Evolutionary conservation across 495 filamentous ascomycete genomes (phyloP).

Genomic region (Aspergillus affinis): DNA sequence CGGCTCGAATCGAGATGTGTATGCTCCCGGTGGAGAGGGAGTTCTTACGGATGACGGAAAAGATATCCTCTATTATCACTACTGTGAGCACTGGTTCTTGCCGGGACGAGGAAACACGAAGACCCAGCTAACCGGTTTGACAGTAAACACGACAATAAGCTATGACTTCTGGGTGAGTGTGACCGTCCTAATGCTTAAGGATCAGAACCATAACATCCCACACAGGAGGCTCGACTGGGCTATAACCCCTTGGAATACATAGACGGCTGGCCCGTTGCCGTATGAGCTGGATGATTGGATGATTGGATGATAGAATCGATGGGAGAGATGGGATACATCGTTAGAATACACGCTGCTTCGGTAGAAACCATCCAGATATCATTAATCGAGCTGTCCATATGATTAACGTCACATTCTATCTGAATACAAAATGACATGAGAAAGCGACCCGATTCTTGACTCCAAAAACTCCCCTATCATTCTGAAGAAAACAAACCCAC

Average conservation of each 20-base stretch:
- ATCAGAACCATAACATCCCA: conserved; percentile 2
- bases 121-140: conserved; percentile 8
- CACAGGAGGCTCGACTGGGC: conserved; percentile 43
- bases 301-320: not conserved
- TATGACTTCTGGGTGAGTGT: conserved; percentile 39
- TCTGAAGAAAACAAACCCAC: not conserved
- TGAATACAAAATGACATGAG: not conserved
- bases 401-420: too few relatives aligned
- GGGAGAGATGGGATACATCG: not conserved
- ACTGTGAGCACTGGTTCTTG: conserved; percentile 36
- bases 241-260: conserved; percentile 44
- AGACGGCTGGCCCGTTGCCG: conserved; percentile 43
- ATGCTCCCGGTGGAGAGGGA: conserved; percentile 48
- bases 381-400: too few relatives aligned
- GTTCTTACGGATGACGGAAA: conserved; percentile 33
- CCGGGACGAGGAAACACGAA: not conserved
- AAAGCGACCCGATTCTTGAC: not conserved
- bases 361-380: not conserved
- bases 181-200: not conserved
- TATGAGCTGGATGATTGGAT: not conserved
- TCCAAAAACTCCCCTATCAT: not conserved
- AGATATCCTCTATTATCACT: conserved; percentile 51
- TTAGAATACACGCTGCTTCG: not conserved
- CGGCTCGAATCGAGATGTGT: conserved; percentile 46
- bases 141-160: conserved; percentile 44